Base-by-base conservation (phyloP, 2,329 filamentous ascomycete genomes). In the Cordyceps farinosa region DNA sequence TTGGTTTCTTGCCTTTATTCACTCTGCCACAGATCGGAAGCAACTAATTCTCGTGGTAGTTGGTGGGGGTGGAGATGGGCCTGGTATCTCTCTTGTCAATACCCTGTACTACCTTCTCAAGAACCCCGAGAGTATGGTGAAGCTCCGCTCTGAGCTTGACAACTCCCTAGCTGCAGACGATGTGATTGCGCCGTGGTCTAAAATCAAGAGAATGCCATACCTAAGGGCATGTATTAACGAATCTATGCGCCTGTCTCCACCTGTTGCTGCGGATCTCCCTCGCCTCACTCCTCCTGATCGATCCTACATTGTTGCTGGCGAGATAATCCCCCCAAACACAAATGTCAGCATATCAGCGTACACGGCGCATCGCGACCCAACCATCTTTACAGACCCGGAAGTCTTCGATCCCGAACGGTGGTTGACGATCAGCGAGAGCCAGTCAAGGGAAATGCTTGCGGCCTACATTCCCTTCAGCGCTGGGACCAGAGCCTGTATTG, bases 271-370 rank as follows among this genome's bases (percentile, higher is more conserved):
- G 9, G 36, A 54, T 17, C 52, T 54, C 15, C 22, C 30, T 6
- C 36, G 52, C 3, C 15, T 15, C 36, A 54, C 52, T 1, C 52
- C 51, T 7, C 8, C n/a, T 7, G 36, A 54, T 54, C 52, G 52
- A 1, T 29, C 34, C 10, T 42, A 54, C 27, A 5, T 42, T 4
- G 10, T 54, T 40, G 52, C 36, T n/a, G 52, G 22, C 11, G 52
- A 42, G 22, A 22, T 42, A 7, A 10, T 54, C 11, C 52, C 52
- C 10, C 52, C 52, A 17, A 30, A 22, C 52, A 54, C 52, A 9
- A 42, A 54, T 10, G 34, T 54, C 11, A 54, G 52, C 52, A 54
- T 54, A 11, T 54, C 52, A 5, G 52, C 52, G 10, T 54, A 54
- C 52, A 42, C 52, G 13, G 52, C 52, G 5, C 52, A 54, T 5